phyloP scores from a whole-genome alignment of 2,329 filamentous ascomycete genomes.

The Geosmithia flava region DNA sequence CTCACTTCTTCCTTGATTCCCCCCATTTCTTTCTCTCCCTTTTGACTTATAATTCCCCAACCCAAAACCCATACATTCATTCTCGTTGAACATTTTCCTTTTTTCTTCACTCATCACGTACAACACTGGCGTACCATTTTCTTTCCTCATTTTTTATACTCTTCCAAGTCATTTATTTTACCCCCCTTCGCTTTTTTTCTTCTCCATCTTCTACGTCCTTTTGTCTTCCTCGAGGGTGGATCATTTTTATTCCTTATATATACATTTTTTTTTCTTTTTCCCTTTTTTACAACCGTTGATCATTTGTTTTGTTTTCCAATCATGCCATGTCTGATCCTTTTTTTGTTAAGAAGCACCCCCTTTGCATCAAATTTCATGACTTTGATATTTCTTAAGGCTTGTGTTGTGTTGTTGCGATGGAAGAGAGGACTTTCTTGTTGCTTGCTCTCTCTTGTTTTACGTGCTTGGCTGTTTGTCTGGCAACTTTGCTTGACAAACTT shows the following conservation, averaged over 20 bases:
- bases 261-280: background rate
- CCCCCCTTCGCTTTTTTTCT: slow-evolving; percentile 11
- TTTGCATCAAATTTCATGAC: too few species aligned
- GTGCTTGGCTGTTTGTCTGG: too few species aligned
- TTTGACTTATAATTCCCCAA: background rate
- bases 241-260: background rate
- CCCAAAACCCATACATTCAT: too few species aligned
- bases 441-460: too few species aligned
- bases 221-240: background rate
- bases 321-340: background rate
- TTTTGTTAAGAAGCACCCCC: too few species aligned
- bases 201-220: slow-evolving; percentile 1
- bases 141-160: background rate
- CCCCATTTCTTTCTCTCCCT: background rate
- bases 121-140: too few species aligned
- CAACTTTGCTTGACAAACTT: too few species aligned
- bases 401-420: too few species aligned
- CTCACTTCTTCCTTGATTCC: background rate
- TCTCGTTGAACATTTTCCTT: too few species aligned
- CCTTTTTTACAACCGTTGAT: background rate
- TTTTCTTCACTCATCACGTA: too few species aligned
- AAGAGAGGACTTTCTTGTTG: too few species aligned
- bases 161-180: background rate
- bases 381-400: too few species aligned
- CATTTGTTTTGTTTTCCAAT: background rate